Evolutionary conservation across 345 rosid genomes (phyloP).

Genomic region (Zanthoxylum bungeanum): DNA sequence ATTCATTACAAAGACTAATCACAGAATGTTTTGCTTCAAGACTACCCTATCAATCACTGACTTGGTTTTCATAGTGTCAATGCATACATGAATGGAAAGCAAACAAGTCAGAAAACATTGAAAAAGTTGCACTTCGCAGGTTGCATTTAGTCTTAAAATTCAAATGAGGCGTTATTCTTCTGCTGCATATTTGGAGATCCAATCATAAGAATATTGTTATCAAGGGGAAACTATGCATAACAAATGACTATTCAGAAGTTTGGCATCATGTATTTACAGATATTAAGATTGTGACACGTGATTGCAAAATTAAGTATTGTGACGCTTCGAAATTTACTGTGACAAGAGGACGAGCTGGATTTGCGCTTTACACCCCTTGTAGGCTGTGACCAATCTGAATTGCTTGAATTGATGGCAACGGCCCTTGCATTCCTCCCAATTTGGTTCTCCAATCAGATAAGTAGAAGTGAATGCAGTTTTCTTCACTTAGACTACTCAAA

Average conservation of each 20-base stretch:
- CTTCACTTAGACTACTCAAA: slow-evolving; percentile 13
- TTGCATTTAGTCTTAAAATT: neutral
- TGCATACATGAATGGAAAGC: neutral
- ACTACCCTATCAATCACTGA: neutral
- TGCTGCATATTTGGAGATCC: neutral
- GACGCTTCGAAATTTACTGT: slow-evolving; percentile 32
- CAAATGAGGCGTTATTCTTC: neutral
- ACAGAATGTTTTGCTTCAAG: neutral
- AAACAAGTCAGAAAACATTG: neutral
- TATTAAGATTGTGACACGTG: neutral
- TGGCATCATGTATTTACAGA: neutral
- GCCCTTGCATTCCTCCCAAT: slow-evolving; percentile 53
- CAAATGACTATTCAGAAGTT: neutral
- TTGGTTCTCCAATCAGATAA: slow-evolving; percentile 43
- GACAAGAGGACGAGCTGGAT: slow-evolving; percentile 16
- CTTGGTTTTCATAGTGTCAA: neutral
- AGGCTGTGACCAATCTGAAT: slow-evolving; percentile 19
- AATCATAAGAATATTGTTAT: too few species aligned
- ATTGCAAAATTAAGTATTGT: neutral
- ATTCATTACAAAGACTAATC: neutral
- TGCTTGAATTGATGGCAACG: slow-evolving; percentile 44
- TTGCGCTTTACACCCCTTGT: slow-evolving; percentile 25
- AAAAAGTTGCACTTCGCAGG: neutral
- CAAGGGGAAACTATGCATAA: neutral
- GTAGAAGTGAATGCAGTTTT: slow-evolving; percentile 4